These are phyloP conservation scores for Hygrocybe coccinea DNA, from an alignment of 768 basidiomycete species.

Conservation along the genomic window DNA sequence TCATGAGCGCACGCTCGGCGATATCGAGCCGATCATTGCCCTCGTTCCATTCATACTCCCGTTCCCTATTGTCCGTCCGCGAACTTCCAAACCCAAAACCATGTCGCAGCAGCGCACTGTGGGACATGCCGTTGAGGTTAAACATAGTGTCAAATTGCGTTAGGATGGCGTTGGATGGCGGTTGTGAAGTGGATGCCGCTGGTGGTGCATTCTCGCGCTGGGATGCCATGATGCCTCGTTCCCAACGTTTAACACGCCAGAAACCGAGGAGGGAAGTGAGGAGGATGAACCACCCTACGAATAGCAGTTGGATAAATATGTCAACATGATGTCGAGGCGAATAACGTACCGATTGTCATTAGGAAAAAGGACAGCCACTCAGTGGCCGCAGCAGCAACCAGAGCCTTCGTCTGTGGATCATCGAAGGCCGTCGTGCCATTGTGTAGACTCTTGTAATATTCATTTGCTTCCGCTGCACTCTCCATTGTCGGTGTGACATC, in stretches of 20 bases:
- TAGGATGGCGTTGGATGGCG: slow-evolving; percentile 20
- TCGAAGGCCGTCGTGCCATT: slow-evolving; percentile 10
- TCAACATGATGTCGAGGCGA: background rate
- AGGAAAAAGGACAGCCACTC: slow-evolving; percentile 95
- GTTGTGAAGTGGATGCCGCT: slow-evolving; percentile 17
- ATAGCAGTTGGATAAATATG: background rate
- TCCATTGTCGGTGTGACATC: slow-evolving; percentile 37
- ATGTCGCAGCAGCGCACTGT: slow-evolving; percentile 39
- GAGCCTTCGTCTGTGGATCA: slow-evolving; percentile 17
- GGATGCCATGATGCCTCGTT: slow-evolving; percentile 65
- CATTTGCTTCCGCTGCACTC: slow-evolving; percentile 43
- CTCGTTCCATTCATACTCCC: slow-evolving; percentile 8
- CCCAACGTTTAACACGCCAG: slow-evolving; percentile 89
- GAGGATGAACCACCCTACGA: slow-evolving; percentile 47
- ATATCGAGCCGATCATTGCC: slow-evolving; percentile 22
- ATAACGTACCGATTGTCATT: slow-evolving; percentile 71
- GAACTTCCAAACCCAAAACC: slow-evolving; percentile 38
- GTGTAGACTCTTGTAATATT: slow-evolving; percentile 33
- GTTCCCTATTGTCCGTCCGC: background rate
- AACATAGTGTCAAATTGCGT: slow-evolving; percentile 39
- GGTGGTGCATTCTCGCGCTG: slow-evolving; percentile 34
- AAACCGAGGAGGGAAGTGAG: slow-evolving; percentile 87
- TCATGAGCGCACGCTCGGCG: slow-evolving; percentile 35
- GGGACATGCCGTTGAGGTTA: slow-evolving; percentile 36
- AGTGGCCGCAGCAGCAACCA: slow-evolving; percentile 65